phyloP scores from a whole-genome alignment of 352 stramenopile species.

The Phytophthora litchii region DNA sequence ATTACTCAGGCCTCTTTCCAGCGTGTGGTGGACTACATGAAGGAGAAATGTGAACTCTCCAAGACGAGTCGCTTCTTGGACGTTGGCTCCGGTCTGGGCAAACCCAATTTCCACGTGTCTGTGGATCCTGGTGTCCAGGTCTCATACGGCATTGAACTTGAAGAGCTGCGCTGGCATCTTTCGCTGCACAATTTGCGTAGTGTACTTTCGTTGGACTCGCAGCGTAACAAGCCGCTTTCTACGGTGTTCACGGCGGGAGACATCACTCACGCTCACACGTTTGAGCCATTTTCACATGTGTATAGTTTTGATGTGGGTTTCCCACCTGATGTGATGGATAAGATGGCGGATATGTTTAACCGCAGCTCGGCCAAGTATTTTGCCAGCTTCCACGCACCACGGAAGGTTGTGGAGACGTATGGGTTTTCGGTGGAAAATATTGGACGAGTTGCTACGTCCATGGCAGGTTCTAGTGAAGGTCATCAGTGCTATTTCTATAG shows the following conservation, averaged over 20 bases:
- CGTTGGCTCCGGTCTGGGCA: constrained; percentile 96
- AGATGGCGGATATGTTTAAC: constrained; percentile 95
- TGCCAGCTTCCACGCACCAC: constrained; percentile 94
- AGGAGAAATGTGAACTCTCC: constrained; percentile 91
- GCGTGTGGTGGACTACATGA: constrained; percentile 95
- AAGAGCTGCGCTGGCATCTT: constrained; percentile 95
- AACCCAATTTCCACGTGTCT: constrained; percentile 97
- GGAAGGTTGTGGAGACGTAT: constrained; percentile 93
- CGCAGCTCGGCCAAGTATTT: constrained; percentile 88
- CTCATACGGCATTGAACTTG: constrained; percentile 96
- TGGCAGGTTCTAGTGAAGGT: constrained; percentile 96
- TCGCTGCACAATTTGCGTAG: constrained; percentile 93
- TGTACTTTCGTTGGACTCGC: constrained; percentile 76
- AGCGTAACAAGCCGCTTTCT: constrained; percentile 56
- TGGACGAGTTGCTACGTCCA: constrained; percentile 90
- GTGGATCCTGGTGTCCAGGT: constrained; percentile 96
- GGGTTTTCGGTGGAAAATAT: constrained; percentile 93
- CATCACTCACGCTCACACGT: constrained; percentile 93
- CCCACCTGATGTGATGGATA: constrained; percentile 93
- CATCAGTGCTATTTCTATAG: constrained; percentile 98
- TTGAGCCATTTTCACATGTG: constrained; percentile 98
- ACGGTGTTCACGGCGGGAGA: constrained; percentile 94
- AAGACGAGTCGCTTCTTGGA: constrained; percentile 94
- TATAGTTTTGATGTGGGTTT: constrained; percentile 99
- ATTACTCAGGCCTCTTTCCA: constrained; percentile 97